These are phyloP conservation scores for Dendrothele bispora DNA, from an alignment of 768 basidiomycete genomes.

Conservation along the genomic window DNA sequence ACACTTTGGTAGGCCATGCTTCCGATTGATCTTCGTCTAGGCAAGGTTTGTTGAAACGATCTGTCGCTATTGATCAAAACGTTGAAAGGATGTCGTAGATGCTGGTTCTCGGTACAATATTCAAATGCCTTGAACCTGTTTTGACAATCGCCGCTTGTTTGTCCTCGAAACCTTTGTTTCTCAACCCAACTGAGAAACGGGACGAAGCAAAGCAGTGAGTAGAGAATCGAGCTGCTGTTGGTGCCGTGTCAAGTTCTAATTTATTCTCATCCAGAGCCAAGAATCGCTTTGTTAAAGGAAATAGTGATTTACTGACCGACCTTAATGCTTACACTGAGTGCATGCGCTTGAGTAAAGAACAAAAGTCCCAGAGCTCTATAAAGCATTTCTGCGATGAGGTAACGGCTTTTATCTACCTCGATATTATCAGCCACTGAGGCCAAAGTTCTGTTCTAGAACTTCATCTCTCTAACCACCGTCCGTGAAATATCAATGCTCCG, in stretches of 20 bases:
- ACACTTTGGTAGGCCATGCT: slow-evolving; percentile 60
- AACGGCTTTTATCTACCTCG: slow-evolving; percentile 2
- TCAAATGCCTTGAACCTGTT: slow-evolving; percentile 79
- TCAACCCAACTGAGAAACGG: slow-evolving; percentile 78
- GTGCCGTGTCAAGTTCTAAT: no score
- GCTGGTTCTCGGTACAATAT: slow-evolving; percentile 82
- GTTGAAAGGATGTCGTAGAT: no score
- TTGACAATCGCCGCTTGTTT: slow-evolving; percentile 81
- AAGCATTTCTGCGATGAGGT: slow-evolving; percentile 75
- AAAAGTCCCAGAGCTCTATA: slow-evolving; percentile 45
- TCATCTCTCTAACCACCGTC: slow-evolving; percentile 71
- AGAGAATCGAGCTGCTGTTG: no score
- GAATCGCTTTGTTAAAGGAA: slow-evolving; percentile 58
- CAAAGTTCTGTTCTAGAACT: slow-evolving; percentile 68
- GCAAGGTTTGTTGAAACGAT: slow-evolving; percentile 53
- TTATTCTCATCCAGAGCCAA: slow-evolving; percentile 64
- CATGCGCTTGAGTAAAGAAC: slow-evolving; percentile 46
- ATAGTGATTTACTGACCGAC: slow-evolving; percentile 87
- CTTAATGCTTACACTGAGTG: slow-evolving; percentile 73
- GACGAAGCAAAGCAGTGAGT: slow-evolving; percentile 75
- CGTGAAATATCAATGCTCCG: slow-evolving; percentile 80
- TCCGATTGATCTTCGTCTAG: slow-evolving; percentile 86
- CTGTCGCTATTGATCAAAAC: no score
- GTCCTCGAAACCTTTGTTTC: slow-evolving; percentile 86
- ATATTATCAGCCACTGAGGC: neutral